A percentile compares a stretch with the other conserved stretches of the same genome.
Conservation (phyloP, 306 rosid genomes). For the Trifolium pratense region DNA sequence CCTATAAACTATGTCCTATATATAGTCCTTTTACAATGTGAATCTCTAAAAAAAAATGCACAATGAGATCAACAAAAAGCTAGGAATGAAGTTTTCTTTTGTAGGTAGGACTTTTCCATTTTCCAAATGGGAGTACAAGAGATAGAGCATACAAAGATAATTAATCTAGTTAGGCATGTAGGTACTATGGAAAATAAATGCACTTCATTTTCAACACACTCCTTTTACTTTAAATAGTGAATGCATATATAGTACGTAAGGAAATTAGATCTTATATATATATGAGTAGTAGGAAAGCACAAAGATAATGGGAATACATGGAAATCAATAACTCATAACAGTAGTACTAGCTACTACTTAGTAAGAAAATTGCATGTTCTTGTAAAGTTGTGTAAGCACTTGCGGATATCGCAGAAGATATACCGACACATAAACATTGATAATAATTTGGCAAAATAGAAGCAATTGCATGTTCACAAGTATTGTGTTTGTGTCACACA, state of each 20-base stretch:
- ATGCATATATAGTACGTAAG: background rate
- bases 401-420: background rate
- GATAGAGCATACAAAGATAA: conserved; percentile 9
- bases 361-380: too few species aligned
- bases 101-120: conserved; percentile 29
- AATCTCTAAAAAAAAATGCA: conserved; percentile 10
- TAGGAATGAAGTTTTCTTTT: conserved; percentile 32
- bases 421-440: background rate
- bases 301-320: conserved; percentile 40
- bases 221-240: conserved; percentile 36
- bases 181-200: conserved; percentile 40
- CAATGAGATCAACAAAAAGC: conserved; percentile 22
- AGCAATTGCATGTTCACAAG: background rate
- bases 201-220: conserved; percentile 37
- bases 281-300: conserved; percentile 21
- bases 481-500: background rate
- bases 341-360: conserved; percentile 17
- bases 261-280: conserved; percentile 1
- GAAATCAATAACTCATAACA: conserved; percentile 40
- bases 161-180: conserved; percentile 39
- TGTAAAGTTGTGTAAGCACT: too few species aligned
- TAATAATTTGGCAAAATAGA: background rate
- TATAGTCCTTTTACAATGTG: conserved; percentile 19
- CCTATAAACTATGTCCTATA: conserved; percentile 24
- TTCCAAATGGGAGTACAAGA: conserved; percentile 27